phyloP scores from a whole-genome alignment of 768 basidiomycete genomes.

The Sarcodon sp. region DNA sequence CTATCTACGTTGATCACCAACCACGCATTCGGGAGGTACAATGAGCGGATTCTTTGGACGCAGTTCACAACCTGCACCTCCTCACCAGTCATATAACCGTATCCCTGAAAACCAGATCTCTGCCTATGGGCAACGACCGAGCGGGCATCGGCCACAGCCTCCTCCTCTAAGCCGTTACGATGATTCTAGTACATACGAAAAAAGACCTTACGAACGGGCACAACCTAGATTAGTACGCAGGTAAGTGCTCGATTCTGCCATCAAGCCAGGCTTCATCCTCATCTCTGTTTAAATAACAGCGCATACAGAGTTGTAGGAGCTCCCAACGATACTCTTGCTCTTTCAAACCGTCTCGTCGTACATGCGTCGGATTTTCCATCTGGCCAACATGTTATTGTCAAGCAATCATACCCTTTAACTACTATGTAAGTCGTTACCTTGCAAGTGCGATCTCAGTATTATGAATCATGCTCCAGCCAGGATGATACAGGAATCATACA shows the following conservation, averaged over 20 bases:
- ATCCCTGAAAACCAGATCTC: background rate
- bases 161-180: slow-evolving; percentile 16
- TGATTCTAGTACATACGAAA: slow-evolving; percentile 17
- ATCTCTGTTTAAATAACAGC: background rate
- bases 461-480: slow-evolving; percentile 32
- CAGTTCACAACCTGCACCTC: background rate
- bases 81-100: background rate
- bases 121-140: too few relatives aligned
- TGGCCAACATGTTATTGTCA: slow-evolving; percentile 66
- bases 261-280: background rate
- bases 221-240: slow-evolving; percentile 6
- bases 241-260: slow-evolving; percentile 9
- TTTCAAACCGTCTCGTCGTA: slow-evolving; percentile 75
- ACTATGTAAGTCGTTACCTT: slow-evolving; percentile 37
- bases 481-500: slow-evolving; percentile 64
- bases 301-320: slow-evolving; percentile 11
- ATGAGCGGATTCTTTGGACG: too few relatives aligned
- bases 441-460: background rate
- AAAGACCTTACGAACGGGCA: slow-evolving; percentile 12
- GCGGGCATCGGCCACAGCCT: slow-evolving; percentile 1
- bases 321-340: slow-evolving; percentile 35
- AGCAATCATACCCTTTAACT: slow-evolving; percentile 59
- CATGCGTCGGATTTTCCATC: slow-evolving; percentile 63
- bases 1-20: too few relatives aligned
- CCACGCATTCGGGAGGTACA: too few relatives aligned